These are phyloP conservation scores for Maudiozyma bulderi DNA, from an alignment of 805 yeast genomes.

Conservation along the genomic window DNA sequence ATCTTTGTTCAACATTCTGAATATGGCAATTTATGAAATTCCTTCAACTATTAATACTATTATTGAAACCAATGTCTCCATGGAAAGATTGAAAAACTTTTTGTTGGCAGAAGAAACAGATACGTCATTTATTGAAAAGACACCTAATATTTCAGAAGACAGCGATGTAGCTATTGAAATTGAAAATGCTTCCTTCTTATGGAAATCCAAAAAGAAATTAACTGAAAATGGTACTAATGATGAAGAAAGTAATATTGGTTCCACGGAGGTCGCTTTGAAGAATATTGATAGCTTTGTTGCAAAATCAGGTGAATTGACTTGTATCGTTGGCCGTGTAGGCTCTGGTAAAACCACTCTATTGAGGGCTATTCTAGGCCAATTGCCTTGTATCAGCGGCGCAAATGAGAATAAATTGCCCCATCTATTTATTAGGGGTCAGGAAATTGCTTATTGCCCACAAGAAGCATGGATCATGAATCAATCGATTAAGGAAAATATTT, in stretches of 20 bases:
- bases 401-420: constrained; percentile 17
- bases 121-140: constrained; percentile 25
- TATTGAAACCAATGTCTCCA: constrained; percentile 50
- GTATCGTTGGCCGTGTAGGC: constrained; percentile 61
- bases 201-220: constrained; percentile 32
- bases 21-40: constrained; percentile 49
- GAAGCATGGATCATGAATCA: constrained; percentile 46
- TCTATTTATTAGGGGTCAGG: constrained; percentile 20
- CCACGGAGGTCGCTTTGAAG: constrained; percentile 39
- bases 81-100: constrained; percentile 44
- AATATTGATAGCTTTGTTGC: constrained; percentile 40
- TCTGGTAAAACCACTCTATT: constrained; percentile 56
- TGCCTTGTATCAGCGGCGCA: constrained; percentile 31
- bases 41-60: constrained; percentile 49
- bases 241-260: constrained; percentile 37
- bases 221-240: constrained; percentile 23
- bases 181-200: constrained; percentile 43
- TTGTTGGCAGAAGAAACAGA: constrained; percentile 40
- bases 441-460: constrained; percentile 54
- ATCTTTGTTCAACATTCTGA: constrained; percentile 47
- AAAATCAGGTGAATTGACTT: constrained; percentile 42
- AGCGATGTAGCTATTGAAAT: constrained; percentile 32
- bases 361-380: constrained; percentile 45
- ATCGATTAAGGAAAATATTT: constrained; percentile 40
- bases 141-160: constrained; percentile 14